Conservation (phyloP, 371 early-diverging fungal species). For the Mortierella sp. region DNA sequence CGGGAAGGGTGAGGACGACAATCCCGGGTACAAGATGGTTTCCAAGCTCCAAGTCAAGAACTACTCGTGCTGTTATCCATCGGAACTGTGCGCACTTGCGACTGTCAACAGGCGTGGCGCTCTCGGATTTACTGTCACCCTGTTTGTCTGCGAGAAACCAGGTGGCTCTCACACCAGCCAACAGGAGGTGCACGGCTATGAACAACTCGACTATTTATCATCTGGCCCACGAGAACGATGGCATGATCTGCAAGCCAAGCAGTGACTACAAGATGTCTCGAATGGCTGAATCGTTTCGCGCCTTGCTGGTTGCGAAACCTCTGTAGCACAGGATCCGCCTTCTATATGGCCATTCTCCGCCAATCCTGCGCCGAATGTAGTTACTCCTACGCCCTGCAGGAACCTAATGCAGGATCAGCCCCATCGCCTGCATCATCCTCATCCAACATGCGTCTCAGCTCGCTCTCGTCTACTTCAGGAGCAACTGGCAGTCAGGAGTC, state of each 20-base stretch:
- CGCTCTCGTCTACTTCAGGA: too few relatives aligned
- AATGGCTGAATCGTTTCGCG: neutral
- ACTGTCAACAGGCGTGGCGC: neutral
- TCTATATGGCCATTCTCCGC: too few relatives aligned
- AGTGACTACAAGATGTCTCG: neutral
- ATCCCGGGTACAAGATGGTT: neutral
- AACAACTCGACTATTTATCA: neutral
- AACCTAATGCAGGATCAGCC: too few relatives aligned
- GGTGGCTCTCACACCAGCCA: neutral
- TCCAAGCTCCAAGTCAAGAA: too few relatives aligned
- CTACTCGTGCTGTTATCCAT: too few relatives aligned
- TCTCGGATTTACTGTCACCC: slow-evolving; percentile 2
- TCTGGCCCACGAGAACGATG: slow-evolving; percentile 5
- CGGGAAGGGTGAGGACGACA: neutral
- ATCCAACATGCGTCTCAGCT: too few relatives aligned
- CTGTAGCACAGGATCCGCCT: too few relatives aligned
- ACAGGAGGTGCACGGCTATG: neutral
- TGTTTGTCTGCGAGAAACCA: slow-evolving; percentile 1
- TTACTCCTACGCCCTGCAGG: too few relatives aligned
- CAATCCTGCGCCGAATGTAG: too few relatives aligned
- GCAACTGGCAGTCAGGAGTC: too few relatives aligned
- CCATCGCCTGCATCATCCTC: too few relatives aligned
- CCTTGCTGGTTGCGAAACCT: neutral
- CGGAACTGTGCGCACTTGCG: neutral
- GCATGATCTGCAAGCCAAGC: slow-evolving; percentile 13